Base-by-base conservation (phyloP, 495 filamentous ascomycete genomes). In the Lasiosphaeria hispida region DNA sequence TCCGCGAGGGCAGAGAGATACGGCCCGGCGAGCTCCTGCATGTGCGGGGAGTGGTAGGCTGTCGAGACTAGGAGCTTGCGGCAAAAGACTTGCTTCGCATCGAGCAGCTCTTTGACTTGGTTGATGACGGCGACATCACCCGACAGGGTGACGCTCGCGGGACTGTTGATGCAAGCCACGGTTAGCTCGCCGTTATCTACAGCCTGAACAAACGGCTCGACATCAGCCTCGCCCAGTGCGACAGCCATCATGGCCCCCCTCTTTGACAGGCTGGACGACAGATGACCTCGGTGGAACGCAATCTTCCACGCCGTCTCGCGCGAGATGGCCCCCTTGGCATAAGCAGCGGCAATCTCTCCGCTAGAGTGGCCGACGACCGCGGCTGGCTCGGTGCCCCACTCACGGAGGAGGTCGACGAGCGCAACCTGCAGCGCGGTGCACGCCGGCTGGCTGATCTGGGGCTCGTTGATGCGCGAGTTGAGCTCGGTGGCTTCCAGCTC, bases 331-430 rank as follows among this genome's bases (percentile, higher is more conserved):
- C 75, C 75, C 8, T 63, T 61, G n/a, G 73, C 68, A 57, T 74
- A 79, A 1, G 77, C 76, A 9, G 77, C 78, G 36, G 69, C 76
- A 49, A 85, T 84, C 57, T 86, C 83, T n/a, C 83, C 83, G 62
- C 76, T 81, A 5, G 82, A 85, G 60, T 86, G 82, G 1, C 83
- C 83, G 7, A 83, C 70, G 0, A 83, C 79, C 34, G 73, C 63
- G 13, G 56, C 55, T 0, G 81, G 52, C 17, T 78, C 2, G 7
- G 84, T 69, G 33, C 73, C 72, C 76, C 79, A 82, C 38, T 67
- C 71, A 8, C 54, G 55, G 2, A 85, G 64, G 4, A 87, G 59
- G 18, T 81, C 76, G 1, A 84, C 80, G 13, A 87, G 57, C 5
- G 75, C 76, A 17, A 81, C 66, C 55, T 81, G 77, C 7, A 81